Conservation (phyloP, 352 stramenopile species). For the Sclerospora graminicola region DNA sequence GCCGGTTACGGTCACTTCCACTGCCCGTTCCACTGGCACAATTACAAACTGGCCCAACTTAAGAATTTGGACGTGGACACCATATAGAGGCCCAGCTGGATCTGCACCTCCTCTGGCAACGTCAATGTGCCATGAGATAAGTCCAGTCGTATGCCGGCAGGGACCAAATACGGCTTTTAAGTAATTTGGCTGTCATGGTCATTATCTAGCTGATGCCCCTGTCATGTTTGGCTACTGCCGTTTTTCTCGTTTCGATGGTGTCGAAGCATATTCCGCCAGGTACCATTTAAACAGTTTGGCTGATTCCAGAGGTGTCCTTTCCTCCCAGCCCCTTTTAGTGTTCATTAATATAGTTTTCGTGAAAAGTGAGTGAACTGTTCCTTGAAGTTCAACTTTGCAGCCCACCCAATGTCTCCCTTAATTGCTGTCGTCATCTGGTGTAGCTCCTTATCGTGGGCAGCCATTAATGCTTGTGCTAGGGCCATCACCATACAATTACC, state of each 20-base stretch:
- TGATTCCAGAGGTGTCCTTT: not conserved
- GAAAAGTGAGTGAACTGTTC: not conserved
- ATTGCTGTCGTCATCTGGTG: not conserved
- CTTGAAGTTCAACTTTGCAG: not conserved
- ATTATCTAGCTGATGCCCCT: not conserved
- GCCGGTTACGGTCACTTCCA: too few relatives aligned
- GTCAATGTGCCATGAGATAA: too few relatives aligned
- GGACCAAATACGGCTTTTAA: not conserved
- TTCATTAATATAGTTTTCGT: not conserved
- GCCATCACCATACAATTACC: conserved; percentile 8
- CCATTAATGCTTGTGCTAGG: not conserved
- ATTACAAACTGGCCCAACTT: too few relatives aligned
- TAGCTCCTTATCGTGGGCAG: not conserved
- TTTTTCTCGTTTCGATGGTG: not conserved
- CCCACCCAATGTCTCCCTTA: not conserved
- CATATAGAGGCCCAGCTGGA: too few relatives aligned
- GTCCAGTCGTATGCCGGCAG: too few relatives aligned
- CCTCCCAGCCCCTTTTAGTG: not conserved
- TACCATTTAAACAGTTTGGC: conserved; percentile 7
- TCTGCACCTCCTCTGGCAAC: too few relatives aligned
- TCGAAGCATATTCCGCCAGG: not conserved
- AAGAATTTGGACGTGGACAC: too few relatives aligned
- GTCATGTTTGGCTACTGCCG: not conserved
- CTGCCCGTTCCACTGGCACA: too few relatives aligned
- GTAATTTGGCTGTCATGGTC: not conserved